Percentiles rank a stretch among this genome's conserved stretches.
These are phyloP conservation scores for Hibiscus tridactylites DNA, from an alignment of 345 rosid genomes.

Conservation along the genomic window DNA sequence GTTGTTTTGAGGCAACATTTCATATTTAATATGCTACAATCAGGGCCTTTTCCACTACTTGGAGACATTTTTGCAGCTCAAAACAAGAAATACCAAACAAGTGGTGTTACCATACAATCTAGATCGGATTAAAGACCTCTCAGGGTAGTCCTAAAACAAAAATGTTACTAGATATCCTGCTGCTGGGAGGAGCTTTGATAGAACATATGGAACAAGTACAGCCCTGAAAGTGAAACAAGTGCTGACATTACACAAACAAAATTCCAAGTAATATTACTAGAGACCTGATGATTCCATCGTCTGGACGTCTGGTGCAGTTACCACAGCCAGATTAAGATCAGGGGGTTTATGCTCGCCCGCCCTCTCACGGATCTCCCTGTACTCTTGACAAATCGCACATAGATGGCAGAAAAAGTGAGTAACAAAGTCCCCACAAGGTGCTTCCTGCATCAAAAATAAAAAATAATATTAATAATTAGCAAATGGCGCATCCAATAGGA, in stretches of 20 bases:
- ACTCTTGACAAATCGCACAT: constrained; percentile 90
- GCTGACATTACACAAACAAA: neutral
- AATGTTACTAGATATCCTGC: neutral
- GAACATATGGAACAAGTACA: neutral
- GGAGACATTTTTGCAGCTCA: neutral
- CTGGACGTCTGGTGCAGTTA: constrained; percentile 49
- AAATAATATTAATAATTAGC: neutral
- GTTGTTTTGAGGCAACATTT: neutral
- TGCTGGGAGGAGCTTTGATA: neutral
- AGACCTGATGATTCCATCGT: constrained; percentile 45
- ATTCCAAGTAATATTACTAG: neutral
- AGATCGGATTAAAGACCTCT: neutral
- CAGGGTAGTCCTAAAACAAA: neutral
- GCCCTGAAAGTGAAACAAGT: neutral
- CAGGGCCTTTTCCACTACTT: neutral
- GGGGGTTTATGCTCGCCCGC: constrained; percentile 24
- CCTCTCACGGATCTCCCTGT: constrained; percentile 67
- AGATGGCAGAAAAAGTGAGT: constrained; percentile 89
- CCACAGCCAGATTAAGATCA: constrained; percentile 38
- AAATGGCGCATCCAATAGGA: neutral
- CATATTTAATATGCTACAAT: neutral
- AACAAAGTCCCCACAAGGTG: constrained; percentile 72
- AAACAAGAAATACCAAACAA: neutral
- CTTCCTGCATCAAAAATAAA: constrained; percentile 48
- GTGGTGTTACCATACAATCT: neutral